These are phyloP conservation scores for Epipyxis sp. DNA, from an alignment of 108 stramenopile species.

Conservation along the genomic window DNA sequence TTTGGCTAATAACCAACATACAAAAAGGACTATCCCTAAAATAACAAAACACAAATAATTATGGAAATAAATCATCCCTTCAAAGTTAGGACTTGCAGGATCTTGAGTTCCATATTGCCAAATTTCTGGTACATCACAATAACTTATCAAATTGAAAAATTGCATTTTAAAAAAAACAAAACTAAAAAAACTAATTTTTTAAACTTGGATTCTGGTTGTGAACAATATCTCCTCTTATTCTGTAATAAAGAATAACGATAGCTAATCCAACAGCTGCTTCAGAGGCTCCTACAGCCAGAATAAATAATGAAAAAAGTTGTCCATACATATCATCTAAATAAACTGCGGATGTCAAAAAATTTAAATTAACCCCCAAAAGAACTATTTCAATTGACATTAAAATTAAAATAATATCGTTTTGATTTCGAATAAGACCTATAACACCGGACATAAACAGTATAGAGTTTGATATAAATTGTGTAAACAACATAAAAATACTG, in stretches of 20 bases:
- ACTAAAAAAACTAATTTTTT: constrained; percentile 26
- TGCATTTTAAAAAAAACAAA: constrained; percentile 39
- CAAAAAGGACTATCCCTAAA: constrained; percentile 33
- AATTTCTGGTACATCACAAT: constrained; percentile 38
- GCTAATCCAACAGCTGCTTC: constrained; percentile 12
- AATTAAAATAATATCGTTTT: constrained; percentile 13
- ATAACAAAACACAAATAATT: constrained; percentile 35
- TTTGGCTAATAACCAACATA: constrained; percentile 29
- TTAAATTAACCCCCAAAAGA: constrained; percentile 18
- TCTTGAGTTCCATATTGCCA: constrained; percentile 43
- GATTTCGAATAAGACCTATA: constrained; percentile 9
- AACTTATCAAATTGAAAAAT: constrained; percentile 12
- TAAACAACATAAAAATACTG: constrained; percentile 27
- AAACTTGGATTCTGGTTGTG: too few relatives aligned
- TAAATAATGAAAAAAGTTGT: constrained; percentile 31
- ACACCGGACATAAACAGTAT: constrained; percentile 9
- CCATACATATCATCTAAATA: constrained; percentile 7
- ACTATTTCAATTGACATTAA: constrained; percentile 19
- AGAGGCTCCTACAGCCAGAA: background rate
- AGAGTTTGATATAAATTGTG: constrained; percentile 19
- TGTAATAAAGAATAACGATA: constrained; percentile 15
- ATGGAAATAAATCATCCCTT: constrained; percentile 44
- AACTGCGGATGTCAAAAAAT: constrained; percentile 5
- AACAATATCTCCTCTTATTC: constrained; percentile 12
- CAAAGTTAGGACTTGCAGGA: constrained; percentile 40